phyloP scores from a whole-genome alignment of 164 flowering plant genomes.

The Vitis rupestris region DNA sequence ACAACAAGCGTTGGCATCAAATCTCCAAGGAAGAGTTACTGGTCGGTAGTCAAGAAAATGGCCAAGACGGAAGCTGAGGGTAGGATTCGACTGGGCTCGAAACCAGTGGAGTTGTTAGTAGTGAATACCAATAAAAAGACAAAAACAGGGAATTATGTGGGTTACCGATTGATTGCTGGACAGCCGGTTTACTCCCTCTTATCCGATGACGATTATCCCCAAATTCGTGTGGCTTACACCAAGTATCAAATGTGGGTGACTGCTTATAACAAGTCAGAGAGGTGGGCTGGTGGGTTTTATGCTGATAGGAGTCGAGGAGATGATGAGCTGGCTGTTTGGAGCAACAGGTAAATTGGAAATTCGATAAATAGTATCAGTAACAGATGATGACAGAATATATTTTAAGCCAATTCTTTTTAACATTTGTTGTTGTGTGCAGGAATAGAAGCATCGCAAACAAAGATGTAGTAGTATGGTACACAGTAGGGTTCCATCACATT shows the following conservation, averaged over 20 bases:
- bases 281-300: conserved; percentile 69
- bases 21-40: conserved; percentile 67
- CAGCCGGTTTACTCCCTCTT: conserved; percentile 38
- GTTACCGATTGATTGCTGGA: conserved; percentile 55
- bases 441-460: conserved; percentile 52
- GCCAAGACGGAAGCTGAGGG: conserved; percentile 56
- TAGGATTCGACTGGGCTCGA: conserved; percentile 32
- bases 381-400: no score
- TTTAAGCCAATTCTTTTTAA: no score
- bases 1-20: conserved; percentile 5
- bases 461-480: conserved; percentile 77
- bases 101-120: conserved; percentile 41
- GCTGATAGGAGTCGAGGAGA: conserved; percentile 66
- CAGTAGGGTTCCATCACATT: conserved; percentile 61
- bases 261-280: conserved; percentile 59
- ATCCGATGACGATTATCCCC: conserved; percentile 66
- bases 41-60: conserved; percentile 46
- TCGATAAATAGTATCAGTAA: no score
- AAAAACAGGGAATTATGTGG: conserved; percentile 52
- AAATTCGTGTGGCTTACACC: conserved; percentile 58
- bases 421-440: conserved; percentile 31
- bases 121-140: conserved; percentile 65
- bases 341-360: conserved; percentile 34
- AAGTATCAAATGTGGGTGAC: conserved; percentile 71
- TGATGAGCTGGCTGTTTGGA: conserved; percentile 62